phyloP scores from a whole-genome alignment of 345 rosid species.

The Clarkia xantiana region DNA sequence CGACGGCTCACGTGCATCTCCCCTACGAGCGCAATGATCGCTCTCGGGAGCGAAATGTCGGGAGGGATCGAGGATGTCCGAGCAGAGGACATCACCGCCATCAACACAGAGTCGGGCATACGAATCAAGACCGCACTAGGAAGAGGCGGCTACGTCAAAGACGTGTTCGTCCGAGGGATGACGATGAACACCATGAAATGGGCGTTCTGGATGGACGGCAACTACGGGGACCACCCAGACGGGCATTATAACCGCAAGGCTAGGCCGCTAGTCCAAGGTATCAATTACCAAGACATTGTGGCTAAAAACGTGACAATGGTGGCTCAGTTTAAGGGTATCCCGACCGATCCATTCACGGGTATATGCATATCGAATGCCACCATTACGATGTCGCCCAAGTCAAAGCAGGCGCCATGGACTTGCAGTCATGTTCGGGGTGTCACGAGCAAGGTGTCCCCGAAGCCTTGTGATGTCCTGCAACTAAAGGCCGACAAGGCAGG shows the following conservation, averaged over 20 bases:
- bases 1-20: constrained; percentile 60
- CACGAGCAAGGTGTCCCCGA: constrained; percentile 39
- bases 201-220: constrained; percentile 70
- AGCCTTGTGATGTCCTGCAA: constrained; percentile 30
- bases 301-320: constrained; percentile 59
- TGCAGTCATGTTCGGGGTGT: constrained; percentile 44
- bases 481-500: constrained; percentile 15
- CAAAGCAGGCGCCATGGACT: constrained; percentile 58
- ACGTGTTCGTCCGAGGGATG: constrained; percentile 38
- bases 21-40: constrained; percentile 64
- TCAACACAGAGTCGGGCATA: constrained; percentile 61
- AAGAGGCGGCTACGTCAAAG: constrained; percentile 57
- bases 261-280: constrained; percentile 40
- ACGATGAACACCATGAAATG: constrained; percentile 69
- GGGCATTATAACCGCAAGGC: constrained; percentile 54
- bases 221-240: constrained; percentile 58
- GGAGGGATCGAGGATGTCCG: constrained; percentile 70
- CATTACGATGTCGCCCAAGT: constrained; percentile 36
- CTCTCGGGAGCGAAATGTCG: constrained; percentile 72
- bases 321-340: constrained; percentile 51
- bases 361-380: constrained; percentile 64
- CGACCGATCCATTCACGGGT: constrained; percentile 42
- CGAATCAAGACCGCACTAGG: constrained; percentile 70
- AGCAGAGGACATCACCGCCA: constrained; percentile 60
- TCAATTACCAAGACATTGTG: constrained; percentile 49